Percentiles rank a stretch among this genome's conserved stretches.
Evolutionary conservation across 768 basidiomycete genomes (phyloP).

Genomic region (Tricholoma flavovirens): DNA sequence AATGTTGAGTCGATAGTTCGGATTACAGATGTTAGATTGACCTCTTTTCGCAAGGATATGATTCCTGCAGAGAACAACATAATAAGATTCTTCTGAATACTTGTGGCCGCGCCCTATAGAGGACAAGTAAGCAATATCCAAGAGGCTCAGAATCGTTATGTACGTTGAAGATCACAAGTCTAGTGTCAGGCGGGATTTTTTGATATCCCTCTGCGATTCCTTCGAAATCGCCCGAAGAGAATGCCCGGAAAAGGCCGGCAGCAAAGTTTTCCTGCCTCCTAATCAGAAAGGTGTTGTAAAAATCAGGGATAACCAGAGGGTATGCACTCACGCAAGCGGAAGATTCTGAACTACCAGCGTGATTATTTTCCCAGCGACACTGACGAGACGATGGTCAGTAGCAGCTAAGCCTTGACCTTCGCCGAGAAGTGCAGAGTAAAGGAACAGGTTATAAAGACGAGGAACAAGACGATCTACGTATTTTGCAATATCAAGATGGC

Average conservation of each 20-base stretch:
- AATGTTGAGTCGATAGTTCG: slow-evolving; percentile 4
- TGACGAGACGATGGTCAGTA: slow-evolving; percentile 47
- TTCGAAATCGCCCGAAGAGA: slow-evolving; percentile 46
- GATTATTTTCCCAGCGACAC: slow-evolving; percentile 60
- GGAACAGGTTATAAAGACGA: slow-evolving; percentile 58
- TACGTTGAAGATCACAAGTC: slow-evolving; percentile 52
- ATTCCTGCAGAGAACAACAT: slow-evolving; percentile 62
- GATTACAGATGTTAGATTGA: slow-evolving; percentile 20
- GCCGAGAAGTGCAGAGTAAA: slow-evolving; percentile 33
- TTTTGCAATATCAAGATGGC: slow-evolving; percentile 71
- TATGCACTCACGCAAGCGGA: slow-evolving; percentile 52
- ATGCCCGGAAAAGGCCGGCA: slow-evolving; percentile 45
- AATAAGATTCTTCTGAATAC: slow-evolving; percentile 56
- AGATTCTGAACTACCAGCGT: slow-evolving; percentile 62
- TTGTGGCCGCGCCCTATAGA: slow-evolving; percentile 36
- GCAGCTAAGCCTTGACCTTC: slow-evolving; percentile 24
- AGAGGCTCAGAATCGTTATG: slow-evolving; percentile 4
- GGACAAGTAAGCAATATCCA: slow-evolving; percentile 5
- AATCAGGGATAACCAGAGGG: not conserved
- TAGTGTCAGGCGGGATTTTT: slow-evolving; percentile 33
- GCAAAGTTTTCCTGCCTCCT: slow-evolving; percentile 67
- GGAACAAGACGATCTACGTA: slow-evolving; percentile 76
- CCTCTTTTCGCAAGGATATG: slow-evolving; percentile 63
- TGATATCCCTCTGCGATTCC: slow-evolving; percentile 52
- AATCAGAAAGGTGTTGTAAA: not conserved